Evolutionary conservation across 805 yeast genomes (phyloP).

Genomic region (Myxozyma geophila): DNA sequence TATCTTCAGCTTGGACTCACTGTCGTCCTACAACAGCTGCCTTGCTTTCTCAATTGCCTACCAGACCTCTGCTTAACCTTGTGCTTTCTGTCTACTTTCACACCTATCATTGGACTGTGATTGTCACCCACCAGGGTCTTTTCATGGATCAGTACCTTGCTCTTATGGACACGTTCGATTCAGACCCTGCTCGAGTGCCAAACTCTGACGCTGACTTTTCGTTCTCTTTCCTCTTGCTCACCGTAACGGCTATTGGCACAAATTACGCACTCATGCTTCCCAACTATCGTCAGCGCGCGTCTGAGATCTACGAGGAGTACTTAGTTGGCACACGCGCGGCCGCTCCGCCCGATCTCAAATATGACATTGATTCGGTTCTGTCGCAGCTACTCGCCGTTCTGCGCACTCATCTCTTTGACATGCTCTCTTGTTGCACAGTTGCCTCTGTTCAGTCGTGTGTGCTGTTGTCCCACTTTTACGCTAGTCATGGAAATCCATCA

Average conservation of each 20-base stretch:
- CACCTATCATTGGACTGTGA: conserved; percentile 28
- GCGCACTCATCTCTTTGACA: conserved; percentile 22
- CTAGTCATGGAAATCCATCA: conserved; percentile 23
- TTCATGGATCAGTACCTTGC: conserved; percentile 13
- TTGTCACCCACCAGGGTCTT: conserved; percentile 22
- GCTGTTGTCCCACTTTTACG: conserved; percentile 18
- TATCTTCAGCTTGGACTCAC: conserved; percentile 16
- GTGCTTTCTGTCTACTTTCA: conserved; percentile 23
- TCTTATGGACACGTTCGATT: conserved; percentile 13
- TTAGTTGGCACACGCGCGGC: background rate
- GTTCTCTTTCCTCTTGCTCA: conserved; percentile 10
- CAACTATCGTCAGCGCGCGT: conserved; percentile 15
- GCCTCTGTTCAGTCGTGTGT: conserved; percentile 27
- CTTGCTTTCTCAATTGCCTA: conserved; percentile 23
- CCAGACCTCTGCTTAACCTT: conserved; percentile 25
- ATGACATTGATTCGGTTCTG: conserved; percentile 12
- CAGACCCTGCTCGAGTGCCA: conserved; percentile 19
- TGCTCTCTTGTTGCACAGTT: conserved; percentile 23
- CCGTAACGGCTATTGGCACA: conserved; percentile 20
- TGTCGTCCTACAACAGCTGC: conserved; percentile 20
- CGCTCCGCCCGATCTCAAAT: conserved; percentile 1
- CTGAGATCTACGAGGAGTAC: conserved; percentile 5
- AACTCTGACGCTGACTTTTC: conserved; percentile 25
- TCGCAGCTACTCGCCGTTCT: conserved; percentile 17
- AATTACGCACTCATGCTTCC: conserved; percentile 20